Conservation (phyloP, 106 monocot species). For the Triglochin maritima region DNA sequence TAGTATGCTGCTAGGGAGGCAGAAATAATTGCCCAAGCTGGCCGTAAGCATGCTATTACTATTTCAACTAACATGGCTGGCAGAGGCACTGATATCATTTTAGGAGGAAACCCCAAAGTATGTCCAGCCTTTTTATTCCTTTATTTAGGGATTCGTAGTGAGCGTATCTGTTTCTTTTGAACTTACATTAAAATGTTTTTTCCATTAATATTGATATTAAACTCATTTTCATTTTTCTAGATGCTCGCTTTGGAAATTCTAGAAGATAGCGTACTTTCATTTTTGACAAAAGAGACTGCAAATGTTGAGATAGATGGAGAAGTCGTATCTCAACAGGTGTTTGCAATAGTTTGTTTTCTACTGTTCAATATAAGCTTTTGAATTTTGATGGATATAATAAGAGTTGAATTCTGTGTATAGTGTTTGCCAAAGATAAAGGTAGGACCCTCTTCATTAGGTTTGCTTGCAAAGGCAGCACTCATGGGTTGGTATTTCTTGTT, state of each 20-base stretch:
- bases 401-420: constrained; percentile 18
- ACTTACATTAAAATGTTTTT: not conserved
- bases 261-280: constrained; percentile 61
- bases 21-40: constrained; percentile 96
- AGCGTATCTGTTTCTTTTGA: not conserved
- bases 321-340: constrained; percentile 66
- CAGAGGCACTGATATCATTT: constrained; percentile 96
- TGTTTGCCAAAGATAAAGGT: constrained; percentile 71
- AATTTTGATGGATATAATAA: constrained; percentile 2
- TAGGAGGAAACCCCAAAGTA: constrained; percentile 97
- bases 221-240: constrained; percentile 18
- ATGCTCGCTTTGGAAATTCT: constrained; percentile 93
- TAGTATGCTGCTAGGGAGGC: constrained; percentile 99
- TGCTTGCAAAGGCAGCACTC: constrained; percentile 79
- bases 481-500: constrained; percentile 39
- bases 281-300: constrained; percentile 55
- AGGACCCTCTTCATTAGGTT: constrained; percentile 66
- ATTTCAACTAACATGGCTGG: constrained; percentile 99
- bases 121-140: not conserved
- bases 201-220: not conserved
- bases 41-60: constrained; percentile 91
- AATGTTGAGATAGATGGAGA: constrained; percentile 63
- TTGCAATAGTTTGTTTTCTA: not conserved
- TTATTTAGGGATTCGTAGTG: not conserved
- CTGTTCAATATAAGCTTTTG: not conserved